Percentiles rank a stretch among this genome's conserved stretches.
phyloP scores from a whole-genome alignment of 805 yeast species.

The Blastobotrys parvus region DNA sequence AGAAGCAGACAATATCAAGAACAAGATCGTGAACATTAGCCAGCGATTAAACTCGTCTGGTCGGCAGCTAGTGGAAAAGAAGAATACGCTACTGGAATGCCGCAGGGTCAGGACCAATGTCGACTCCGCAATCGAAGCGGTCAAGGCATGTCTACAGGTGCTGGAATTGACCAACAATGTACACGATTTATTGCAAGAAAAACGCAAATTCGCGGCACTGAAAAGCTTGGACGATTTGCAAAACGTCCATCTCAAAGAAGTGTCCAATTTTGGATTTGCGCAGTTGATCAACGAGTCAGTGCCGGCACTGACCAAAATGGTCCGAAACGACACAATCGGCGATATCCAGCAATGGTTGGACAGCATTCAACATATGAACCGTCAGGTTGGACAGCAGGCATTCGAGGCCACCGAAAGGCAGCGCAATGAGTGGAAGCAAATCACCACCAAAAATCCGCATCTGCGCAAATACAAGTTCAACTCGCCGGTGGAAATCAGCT shows the following conservation, averaged over 20 bases:
- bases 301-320: slow-evolving; percentile 64
- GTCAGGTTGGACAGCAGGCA: slow-evolving; percentile 47
- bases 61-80: slow-evolving; percentile 46
- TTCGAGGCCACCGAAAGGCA: slow-evolving; percentile 48
- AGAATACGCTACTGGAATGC: slow-evolving; percentile 48
- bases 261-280: slow-evolving; percentile 64
- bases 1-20: slow-evolving; percentile 47
- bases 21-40: slow-evolving; percentile 50
- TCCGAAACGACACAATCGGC: slow-evolving; percentile 60
- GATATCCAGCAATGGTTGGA: slow-evolving; percentile 54
- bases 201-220: slow-evolving; percentile 77
- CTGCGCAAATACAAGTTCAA: slow-evolving; percentile 60
- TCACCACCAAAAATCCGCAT: slow-evolving; percentile 36
- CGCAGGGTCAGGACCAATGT: slow-evolving; percentile 61
- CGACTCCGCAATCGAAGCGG: slow-evolving; percentile 59
- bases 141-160: slow-evolving; percentile 68
- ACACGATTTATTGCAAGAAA: slow-evolving; percentile 66
- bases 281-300: slow-evolving; percentile 64
- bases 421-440: slow-evolving; percentile 50
- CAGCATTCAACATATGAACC: slow-evolving; percentile 33
- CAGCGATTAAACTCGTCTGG: slow-evolving; percentile 57
- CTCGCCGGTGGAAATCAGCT: slow-evolving; percentile 75
- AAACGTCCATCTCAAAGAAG: slow-evolving; percentile 56
- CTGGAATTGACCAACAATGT: slow-evolving; percentile 80
- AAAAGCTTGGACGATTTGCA: slow-evolving; percentile 72